Conservation (phyloP, 1,284 basidiomycete species). For the Prillingera fragicola region DNA sequence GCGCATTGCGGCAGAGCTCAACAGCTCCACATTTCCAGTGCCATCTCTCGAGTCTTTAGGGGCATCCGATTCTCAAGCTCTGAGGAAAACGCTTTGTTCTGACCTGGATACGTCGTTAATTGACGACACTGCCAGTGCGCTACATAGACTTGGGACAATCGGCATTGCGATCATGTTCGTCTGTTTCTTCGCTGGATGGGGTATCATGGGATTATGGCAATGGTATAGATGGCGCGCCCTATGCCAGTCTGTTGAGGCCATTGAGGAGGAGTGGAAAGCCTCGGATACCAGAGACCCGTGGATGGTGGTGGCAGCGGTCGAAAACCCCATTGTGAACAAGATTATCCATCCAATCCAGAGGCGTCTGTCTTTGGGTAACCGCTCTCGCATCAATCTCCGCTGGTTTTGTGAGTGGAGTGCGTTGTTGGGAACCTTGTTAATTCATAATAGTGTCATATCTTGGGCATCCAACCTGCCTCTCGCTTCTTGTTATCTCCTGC, state of each 20-base stretch:
- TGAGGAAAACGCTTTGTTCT: slow-evolving; percentile 55
- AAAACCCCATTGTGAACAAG: slow-evolving; percentile 43
- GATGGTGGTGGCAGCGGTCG: slow-evolving; percentile 41
- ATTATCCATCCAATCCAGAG: slow-evolving; percentile 27
- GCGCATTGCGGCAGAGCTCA: slow-evolving; percentile 57
- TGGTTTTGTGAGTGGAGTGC: slow-evolving; percentile 42
- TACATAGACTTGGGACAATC: slow-evolving; percentile 70
- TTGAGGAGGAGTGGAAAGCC: slow-evolving; percentile 33
- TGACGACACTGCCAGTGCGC: slow-evolving; percentile 70
- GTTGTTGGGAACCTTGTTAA: too few species aligned
- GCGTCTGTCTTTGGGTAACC: slow-evolving; percentile 15
- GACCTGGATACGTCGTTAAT: slow-evolving; percentile 73
- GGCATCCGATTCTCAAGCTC: slow-evolving; percentile 16
- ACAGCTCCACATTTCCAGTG: slow-evolving; percentile 65
- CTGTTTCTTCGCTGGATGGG: slow-evolving; percentile 41
- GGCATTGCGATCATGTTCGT: slow-evolving; percentile 62
- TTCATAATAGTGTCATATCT: slow-evolving; percentile 62
- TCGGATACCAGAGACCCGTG: slow-evolving; percentile 29
- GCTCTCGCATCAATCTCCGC: slow-evolving; percentile 37
- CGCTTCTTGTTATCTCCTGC: slow-evolving; percentile 81
- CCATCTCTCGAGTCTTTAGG: slow-evolving; percentile 48
- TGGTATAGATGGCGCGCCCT: slow-evolving; percentile 42
- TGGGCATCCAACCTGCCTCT: slow-evolving; percentile 80
- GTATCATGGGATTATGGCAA: slow-evolving; percentile 42
- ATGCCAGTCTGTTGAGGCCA: slow-evolving; percentile 30